Percentiles rank a stretch among this genome's conserved stretches.
Evolutionary conservation across 2,329 filamentous ascomycete species (phyloP).

Genomic region (Colletotrichum sp.): DNA sequence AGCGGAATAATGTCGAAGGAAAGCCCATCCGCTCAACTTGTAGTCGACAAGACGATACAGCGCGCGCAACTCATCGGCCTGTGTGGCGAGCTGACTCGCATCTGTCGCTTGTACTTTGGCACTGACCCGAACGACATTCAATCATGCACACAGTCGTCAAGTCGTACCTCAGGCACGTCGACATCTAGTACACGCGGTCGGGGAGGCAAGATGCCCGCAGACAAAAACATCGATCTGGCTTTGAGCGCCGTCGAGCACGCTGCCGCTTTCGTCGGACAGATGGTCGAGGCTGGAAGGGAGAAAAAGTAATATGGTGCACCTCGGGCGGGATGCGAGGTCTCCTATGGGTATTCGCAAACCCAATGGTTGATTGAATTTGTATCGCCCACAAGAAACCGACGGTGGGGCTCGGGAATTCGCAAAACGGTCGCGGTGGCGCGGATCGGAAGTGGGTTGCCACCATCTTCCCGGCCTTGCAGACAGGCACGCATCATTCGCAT

Average conservation of each 20-base stretch:
- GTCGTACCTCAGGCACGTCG: neutral
- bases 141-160: neutral
- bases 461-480: neutral
- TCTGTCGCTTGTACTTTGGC: neutral
- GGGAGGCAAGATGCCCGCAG: neutral
- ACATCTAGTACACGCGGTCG: neutral
- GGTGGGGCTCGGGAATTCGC: neutral
- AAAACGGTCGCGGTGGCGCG: neutral
- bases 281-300: neutral
- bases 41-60: neutral
- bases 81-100: neutral
- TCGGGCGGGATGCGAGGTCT: neutral
- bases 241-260: neutral
- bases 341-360: neutral
- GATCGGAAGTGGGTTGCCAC: neutral
- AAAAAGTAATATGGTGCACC: neutral
- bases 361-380: neutral
- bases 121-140: neutral
- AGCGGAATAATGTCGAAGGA: neutral
- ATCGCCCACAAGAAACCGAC: neutral
- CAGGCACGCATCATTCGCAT: neutral
- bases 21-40: neutral
- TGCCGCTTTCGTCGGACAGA: neutral
- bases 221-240: neutral
- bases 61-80: neutral